Conservation (phyloP, 2,329 filamentous ascomycete species). For the Calcarisporium arbuscula region DNA sequence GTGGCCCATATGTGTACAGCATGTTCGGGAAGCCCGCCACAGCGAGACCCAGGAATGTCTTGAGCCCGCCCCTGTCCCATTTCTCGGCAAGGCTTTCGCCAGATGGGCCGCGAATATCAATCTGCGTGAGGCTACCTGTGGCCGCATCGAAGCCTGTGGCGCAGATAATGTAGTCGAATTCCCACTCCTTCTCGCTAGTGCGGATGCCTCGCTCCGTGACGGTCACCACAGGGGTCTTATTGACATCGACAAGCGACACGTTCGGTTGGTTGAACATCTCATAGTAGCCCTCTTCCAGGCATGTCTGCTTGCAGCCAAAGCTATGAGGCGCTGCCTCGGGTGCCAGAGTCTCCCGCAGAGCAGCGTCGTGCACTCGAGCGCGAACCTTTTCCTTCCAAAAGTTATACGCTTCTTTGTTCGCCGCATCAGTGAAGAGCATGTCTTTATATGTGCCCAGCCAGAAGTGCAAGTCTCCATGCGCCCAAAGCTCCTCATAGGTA, state of each 20-base stretch:
- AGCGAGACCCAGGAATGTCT: slow-evolving; percentile 38
- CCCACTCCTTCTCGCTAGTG: too few relatives aligned
- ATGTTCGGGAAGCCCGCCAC: slow-evolving; percentile 42
- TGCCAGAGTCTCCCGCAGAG: slow-evolving; percentile 43
- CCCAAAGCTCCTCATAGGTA: slow-evolving; percentile 42
- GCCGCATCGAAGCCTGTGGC: slow-evolving; percentile 33
- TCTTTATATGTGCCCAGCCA: slow-evolving; percentile 52
- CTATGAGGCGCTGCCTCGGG: slow-evolving; percentile 45
- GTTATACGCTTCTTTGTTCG: slow-evolving; percentile 46
- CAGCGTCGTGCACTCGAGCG: slow-evolving; percentile 41
- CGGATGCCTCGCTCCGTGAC: slow-evolving; percentile 37
- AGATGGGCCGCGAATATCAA: too few relatives aligned
- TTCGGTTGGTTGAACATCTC: slow-evolving; percentile 39
- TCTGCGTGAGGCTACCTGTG: slow-evolving; percentile 35
- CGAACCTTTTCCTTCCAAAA: slow-evolving; percentile 50
- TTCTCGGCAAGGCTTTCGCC: slow-evolving; percentile 36
- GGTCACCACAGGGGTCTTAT: slow-evolving; percentile 30
- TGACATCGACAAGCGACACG: slow-evolving; percentile 37
- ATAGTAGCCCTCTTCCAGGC: slow-evolving; percentile 37
- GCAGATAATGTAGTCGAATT: slow-evolving; percentile 37
- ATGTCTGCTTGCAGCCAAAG: slow-evolving; percentile 47
- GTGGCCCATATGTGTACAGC: slow-evolving; percentile 48
- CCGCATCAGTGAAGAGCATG: slow-evolving; percentile 34
- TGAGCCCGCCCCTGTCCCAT: slow-evolving; percentile 33
- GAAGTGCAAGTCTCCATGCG: slow-evolving; percentile 46